phyloP scores from a whole-genome alignment of 805 yeast species.

The Wickerhamomyces rabaulensis region DNA sequence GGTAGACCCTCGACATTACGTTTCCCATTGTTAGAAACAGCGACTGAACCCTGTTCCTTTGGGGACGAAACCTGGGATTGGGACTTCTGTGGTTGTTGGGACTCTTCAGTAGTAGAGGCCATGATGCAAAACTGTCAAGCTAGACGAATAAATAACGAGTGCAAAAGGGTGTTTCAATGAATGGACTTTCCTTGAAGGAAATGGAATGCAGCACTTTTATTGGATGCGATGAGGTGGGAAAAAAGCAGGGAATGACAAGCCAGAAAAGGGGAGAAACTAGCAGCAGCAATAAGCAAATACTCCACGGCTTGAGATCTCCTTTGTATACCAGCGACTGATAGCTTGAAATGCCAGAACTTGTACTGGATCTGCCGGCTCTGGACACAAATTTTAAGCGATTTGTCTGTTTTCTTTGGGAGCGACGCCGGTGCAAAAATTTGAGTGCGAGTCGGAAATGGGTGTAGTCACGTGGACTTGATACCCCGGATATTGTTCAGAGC shows the following conservation, averaged over 20 bases:
- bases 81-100: neutral
- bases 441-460: neutral
- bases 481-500: neutral
- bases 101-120: neutral
- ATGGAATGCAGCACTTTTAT: neutral
- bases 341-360: too few relatives aligned
- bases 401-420: too few relatives aligned
- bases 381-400: neutral
- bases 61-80: neutral
- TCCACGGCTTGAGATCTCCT: neutral
- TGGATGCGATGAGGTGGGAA: neutral
- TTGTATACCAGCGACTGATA: neutral
- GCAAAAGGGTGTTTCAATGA: neutral
- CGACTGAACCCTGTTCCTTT: neutral
- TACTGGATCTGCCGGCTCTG: too few relatives aligned
- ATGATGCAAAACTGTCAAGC: neutral
- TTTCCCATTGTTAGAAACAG: too few relatives aligned
- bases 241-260: neutral
- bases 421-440: neutral
- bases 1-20: constrained; percentile 14
- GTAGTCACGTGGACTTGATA: neutral
- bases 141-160: neutral
- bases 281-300: neutral
- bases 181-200: neutral
- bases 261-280: neutral